phyloP scores from a whole-genome alignment of 306 rosid genomes.

The Glycine tomentella region DNA sequence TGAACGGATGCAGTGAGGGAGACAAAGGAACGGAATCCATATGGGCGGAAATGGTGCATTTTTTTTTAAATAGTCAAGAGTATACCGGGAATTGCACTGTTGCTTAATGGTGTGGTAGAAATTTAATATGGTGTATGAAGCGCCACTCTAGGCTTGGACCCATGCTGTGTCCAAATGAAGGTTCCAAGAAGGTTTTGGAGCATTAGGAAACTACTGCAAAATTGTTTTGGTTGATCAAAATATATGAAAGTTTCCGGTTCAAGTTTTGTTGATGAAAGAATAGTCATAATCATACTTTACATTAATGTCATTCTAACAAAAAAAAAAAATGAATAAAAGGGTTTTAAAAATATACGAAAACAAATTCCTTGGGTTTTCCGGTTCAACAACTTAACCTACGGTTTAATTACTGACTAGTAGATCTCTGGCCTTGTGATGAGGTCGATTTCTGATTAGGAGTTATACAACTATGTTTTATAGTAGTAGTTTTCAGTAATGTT shows the following conservation, averaged over 20 bases:
- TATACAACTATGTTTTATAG: neutral
- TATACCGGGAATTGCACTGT: too few relatives aligned
- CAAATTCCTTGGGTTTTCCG: neutral
- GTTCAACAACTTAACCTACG: neutral
- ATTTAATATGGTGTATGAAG: too few relatives aligned
- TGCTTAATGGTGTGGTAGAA: too few relatives aligned
- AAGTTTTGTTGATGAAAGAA: too few relatives aligned
- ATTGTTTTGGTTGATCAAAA: neutral
- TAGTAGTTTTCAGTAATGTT: conserved; percentile 5
- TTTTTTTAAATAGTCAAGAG: too few relatives aligned
- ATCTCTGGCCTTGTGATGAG: neutral
- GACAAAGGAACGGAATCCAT: too few relatives aligned
- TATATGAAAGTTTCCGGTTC: neutral
- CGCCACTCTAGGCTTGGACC: too few relatives aligned
- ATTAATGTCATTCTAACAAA: too few relatives aligned
- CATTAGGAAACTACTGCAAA: neutral
- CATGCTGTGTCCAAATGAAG: neutral
- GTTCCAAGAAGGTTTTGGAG: neutral
- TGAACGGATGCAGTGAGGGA: too few relatives aligned
- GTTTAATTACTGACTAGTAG: neutral
- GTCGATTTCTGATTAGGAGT: neutral
- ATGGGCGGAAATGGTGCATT: too few relatives aligned
- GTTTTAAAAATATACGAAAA: neutral
- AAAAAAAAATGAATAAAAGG: neutral
- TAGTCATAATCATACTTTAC: too few relatives aligned